Conservation (phyloP, 768 basidiomycete genomes). For the Amanita polypyramis region DNA sequence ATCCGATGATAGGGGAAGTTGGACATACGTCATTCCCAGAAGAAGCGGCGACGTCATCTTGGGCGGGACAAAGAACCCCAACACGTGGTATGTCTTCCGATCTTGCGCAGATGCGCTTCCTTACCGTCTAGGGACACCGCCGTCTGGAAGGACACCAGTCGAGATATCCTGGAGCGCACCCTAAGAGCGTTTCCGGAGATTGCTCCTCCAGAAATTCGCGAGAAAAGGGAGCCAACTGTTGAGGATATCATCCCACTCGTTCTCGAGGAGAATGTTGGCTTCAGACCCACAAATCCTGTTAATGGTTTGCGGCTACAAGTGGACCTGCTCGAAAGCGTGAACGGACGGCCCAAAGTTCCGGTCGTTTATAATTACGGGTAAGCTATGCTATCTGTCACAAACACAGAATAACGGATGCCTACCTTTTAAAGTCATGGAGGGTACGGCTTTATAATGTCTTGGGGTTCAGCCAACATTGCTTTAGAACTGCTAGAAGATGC, state of each 20-base stretch:
- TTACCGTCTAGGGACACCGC: constrained; percentile 37
- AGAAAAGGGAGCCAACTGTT: constrained; percentile 25
- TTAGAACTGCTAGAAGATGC: constrained; percentile 35
- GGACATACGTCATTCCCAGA: constrained; percentile 50
- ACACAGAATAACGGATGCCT: too few species aligned
- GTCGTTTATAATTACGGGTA: constrained; percentile 60
- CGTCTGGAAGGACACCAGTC: constrained; percentile 45
- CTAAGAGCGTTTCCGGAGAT: constrained; percentile 38
- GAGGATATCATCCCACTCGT: constrained; percentile 37
- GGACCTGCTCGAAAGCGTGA: constrained; percentile 22
- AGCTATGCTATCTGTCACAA: too few species aligned
- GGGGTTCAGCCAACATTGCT: constrained; percentile 49
- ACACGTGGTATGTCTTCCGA: background rate
- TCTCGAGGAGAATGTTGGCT: constrained; percentile 40
- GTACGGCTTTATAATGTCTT: constrained; percentile 52
- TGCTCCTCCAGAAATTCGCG: constrained; percentile 34
- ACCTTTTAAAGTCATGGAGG: constrained; percentile 39
- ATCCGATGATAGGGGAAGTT: constrained; percentile 23
- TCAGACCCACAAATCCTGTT: constrained; percentile 40
- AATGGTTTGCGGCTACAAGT: constrained; percentile 44
- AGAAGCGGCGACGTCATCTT: constrained; percentile 41
- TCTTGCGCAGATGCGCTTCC: background rate
- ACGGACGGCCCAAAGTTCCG: constrained; percentile 26
- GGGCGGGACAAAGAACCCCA: constrained; percentile 35
- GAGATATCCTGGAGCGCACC: constrained; percentile 37